phyloP scores from a whole-genome alignment of 2,329 filamentous ascomycete species.

The Aspergillus sp. region DNA sequence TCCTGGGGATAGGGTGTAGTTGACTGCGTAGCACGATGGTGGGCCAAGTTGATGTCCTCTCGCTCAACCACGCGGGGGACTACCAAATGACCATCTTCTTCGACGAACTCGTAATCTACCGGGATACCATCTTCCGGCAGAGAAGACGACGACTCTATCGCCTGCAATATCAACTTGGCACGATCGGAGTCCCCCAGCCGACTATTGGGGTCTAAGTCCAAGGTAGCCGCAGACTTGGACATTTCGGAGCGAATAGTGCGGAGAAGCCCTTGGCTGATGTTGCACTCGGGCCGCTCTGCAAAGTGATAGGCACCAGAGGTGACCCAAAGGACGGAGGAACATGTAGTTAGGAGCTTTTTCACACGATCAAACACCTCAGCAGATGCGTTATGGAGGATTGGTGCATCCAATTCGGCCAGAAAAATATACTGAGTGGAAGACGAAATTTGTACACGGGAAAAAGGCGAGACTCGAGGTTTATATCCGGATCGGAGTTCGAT shows the following conservation, averaged over 20 bases:
- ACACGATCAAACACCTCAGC: too few species aligned
- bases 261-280: neutral
- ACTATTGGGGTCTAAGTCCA: neutral
- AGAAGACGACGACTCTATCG: too few species aligned
- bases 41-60: neutral
- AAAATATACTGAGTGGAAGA: too few species aligned
- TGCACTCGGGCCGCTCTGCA: neutral
- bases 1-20: neutral
- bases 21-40: neutral
- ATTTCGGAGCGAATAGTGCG: conserved; percentile 1
- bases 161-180: too few species aligned
- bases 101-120: neutral
- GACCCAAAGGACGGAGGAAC: neutral
- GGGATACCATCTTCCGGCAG: too few species aligned
- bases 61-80: neutral
- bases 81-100: neutral
- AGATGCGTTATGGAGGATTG: too few species aligned
- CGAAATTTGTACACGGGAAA: too few species aligned
- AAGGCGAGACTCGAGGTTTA: too few species aligned
- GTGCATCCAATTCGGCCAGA: too few species aligned
- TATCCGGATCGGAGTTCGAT: too few species aligned
- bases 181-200: neutral
- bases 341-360: neutral
- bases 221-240: neutral
- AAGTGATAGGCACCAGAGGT: neutral